Evolutionary conservation across 352 stramenopile genomes (phyloP).

Genomic region (Phytophthora melonis): DNA sequence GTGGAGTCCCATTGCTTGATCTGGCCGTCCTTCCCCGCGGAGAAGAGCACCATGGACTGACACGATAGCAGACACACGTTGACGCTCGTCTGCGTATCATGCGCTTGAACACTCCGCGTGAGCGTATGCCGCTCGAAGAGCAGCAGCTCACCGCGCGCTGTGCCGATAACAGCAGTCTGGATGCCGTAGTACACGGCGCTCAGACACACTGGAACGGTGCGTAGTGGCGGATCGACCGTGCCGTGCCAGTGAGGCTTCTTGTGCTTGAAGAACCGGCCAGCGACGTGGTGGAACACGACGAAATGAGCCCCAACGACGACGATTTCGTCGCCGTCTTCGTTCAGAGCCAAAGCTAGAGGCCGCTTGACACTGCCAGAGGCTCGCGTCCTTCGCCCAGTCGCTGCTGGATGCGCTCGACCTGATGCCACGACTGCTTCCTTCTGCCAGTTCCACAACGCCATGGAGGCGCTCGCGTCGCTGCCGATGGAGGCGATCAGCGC

Average conservation of each 20-base stretch:
- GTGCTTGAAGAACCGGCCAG: constrained; percentile 71
- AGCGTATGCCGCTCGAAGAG: constrained; percentile 75
- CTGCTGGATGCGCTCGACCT: constrained; percentile 49
- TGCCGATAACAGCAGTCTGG: constrained; percentile 70
- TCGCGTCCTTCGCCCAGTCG: constrained; percentile 17
- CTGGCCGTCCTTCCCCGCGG: constrained; percentile 74
- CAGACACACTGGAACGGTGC: constrained; percentile 56
- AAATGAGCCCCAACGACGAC: constrained; percentile 72
- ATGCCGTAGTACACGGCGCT: constrained; percentile 68
- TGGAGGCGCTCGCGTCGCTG: constrained; percentile 64
- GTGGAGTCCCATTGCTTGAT: constrained; percentile 88
- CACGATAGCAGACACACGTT: constrained; percentile 68
- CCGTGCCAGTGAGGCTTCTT: constrained; percentile 63
- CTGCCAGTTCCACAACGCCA: constrained; percentile 88
- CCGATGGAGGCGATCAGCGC: constrained; percentile 70
- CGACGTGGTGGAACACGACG: constrained; percentile 65
- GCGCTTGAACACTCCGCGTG: constrained; percentile 65
- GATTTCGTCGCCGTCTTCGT: constrained; percentile 77
- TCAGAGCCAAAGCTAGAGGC: constrained; percentile 67
- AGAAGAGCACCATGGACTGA: constrained; percentile 83
- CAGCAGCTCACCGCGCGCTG: constrained; percentile 64
- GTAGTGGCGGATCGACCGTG: constrained; percentile 40
- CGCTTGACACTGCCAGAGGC: constrained; percentile 31
- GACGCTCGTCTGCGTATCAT: constrained; percentile 59
- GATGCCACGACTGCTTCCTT: constrained; percentile 67